phyloP scores from a whole-genome alignment of 768 basidiomycete genomes.

The Gymnopilus junonius region DNA sequence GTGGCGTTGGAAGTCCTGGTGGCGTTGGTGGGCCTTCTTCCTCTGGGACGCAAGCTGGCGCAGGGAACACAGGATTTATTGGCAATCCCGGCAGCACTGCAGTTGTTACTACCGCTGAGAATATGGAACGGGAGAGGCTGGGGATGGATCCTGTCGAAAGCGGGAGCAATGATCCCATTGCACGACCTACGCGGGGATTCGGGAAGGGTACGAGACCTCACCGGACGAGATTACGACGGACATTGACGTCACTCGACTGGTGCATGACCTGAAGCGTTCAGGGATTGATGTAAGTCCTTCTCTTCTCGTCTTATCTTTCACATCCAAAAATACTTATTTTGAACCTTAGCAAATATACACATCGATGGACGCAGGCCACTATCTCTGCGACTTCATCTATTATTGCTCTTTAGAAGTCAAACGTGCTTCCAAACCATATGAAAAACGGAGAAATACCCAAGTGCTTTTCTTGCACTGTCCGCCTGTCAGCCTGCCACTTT shows the following conservation, averaged over 20 bases:
- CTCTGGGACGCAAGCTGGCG: background rate
- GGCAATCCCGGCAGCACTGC: background rate
- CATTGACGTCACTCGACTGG: constrained; percentile 60
- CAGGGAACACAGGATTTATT: background rate
- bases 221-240: constrained; percentile 62
- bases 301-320: background rate
- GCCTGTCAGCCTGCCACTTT: constrained; percentile 65
- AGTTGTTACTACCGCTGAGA: constrained; percentile 34
- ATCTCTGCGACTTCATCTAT: constrained; percentile 77
- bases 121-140: constrained; percentile 38
- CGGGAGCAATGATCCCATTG: constrained; percentile 36
- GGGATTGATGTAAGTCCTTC: constrained; percentile 49
- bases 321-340: background rate
- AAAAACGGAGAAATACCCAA: constrained; percentile 46
- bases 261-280: constrained; percentile 55
- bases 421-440: constrained; percentile 46
- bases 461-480: constrained; percentile 78
- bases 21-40: constrained; percentile 18
- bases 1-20: constrained; percentile 20
- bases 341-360: constrained; percentile 61
- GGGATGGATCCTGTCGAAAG: constrained; percentile 43
- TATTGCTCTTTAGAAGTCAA: constrained; percentile 76
- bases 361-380: constrained; percentile 79
- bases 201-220: constrained; percentile 55
- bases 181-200: constrained; percentile 46